Evolutionary conservation across 1,284 basidiomycete species (phyloP), one percentile per base, ranked within the genome.

Genomic region (Heterobasidion irregulare): DNA sequence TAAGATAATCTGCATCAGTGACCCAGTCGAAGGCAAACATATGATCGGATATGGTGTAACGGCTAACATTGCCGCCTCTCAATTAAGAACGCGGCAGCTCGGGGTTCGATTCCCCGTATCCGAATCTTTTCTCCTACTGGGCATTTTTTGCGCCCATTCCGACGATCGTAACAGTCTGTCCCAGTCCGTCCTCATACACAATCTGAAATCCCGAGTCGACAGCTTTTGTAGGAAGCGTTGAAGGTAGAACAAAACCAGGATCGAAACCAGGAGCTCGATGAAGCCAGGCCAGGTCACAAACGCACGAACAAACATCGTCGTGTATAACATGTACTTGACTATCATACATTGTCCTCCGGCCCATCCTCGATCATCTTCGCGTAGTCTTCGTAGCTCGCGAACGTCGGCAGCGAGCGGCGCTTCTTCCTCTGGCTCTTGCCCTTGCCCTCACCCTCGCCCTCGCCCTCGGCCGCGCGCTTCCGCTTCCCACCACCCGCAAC

Each of bases 311-410:
- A 41, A 41, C 12, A 41, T n/a, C 10, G 12, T 10, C 38, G n/a
- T 0, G n/a, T 7, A 12, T 2, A n/a, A 41, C 38, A 41, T n/a
- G 38, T 7, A 41, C 5, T 5, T 26, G 5, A 26, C 5, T 26
- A 34, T 18, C 41, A 86, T 32, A 86, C 75, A 67, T 86, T 75
- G 64, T 91, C 88, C 70, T 91, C 88, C 15, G 82, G 79, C 18
- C 76, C 88, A 57, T 87, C 88, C 66, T 96, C 94, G 60, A 98
- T 94, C 76, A 98, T 78, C 70, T 83, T 89, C 50, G 90, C 91
- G 65, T 97, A 99, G 63, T 98, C 96, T 59, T 98, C 96, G 61
- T 96, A 96, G 66, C 85, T 91, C 2, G 92, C 96, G 65, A 99
- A 98, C 34, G 86, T 89, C 1, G 94, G 94, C 62, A 94, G 66